phyloP scores from a whole-genome alignment of 768 basidiomycete genomes.

The Leucocoprinus sp. region DNA sequence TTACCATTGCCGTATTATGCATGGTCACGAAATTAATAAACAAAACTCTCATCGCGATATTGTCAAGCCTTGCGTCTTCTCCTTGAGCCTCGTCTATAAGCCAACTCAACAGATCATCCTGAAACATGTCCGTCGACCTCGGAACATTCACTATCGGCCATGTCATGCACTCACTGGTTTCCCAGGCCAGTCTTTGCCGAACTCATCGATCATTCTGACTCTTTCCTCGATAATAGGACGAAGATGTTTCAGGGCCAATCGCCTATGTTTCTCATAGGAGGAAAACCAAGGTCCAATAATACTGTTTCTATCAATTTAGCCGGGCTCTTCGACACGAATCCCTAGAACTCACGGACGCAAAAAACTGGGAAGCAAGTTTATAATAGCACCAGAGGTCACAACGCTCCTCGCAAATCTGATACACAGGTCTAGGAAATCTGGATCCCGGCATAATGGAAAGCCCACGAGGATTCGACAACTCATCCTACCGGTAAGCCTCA shows the following conservation, averaged over 20 bases:
- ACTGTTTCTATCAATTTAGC: constrained; percentile 2
- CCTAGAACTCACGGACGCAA: constrained; percentile 14
- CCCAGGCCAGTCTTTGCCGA: constrained; percentile 17
- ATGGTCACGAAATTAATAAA: constrained; percentile 17
- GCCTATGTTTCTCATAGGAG: constrained; percentile 5
- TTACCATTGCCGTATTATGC: constrained; percentile 30
- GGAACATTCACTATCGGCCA: not conserved
- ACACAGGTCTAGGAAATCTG: constrained; percentile 14
- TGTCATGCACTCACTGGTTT: constrained; percentile 18
- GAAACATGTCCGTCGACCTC: not conserved
- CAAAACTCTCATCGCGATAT: constrained; percentile 23
- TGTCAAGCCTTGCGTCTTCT: constrained; percentile 16
- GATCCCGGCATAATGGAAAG: constrained; percentile 18
- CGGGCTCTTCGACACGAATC: not conserved
- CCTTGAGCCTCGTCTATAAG: constrained; percentile 27
- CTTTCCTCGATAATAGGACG: constrained; percentile 20
- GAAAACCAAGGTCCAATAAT: constrained; percentile 10
- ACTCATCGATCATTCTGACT: constrained; percentile 18
- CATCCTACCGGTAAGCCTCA: constrained; percentile 15
- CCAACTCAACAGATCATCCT: constrained; percentile 39
- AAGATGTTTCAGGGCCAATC: constrained; percentile 15
- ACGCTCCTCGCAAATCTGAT: constrained; percentile 15
- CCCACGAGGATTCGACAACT: constrained; percentile 19
- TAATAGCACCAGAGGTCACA: constrained; percentile 13
- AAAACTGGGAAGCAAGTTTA: constrained; percentile 14